Percentiles rank a stretch among this genome's conserved stretches.
phyloP scores from a whole-genome alignment of 257 asterid genomes.

The Hygrophila difformis region DNA sequence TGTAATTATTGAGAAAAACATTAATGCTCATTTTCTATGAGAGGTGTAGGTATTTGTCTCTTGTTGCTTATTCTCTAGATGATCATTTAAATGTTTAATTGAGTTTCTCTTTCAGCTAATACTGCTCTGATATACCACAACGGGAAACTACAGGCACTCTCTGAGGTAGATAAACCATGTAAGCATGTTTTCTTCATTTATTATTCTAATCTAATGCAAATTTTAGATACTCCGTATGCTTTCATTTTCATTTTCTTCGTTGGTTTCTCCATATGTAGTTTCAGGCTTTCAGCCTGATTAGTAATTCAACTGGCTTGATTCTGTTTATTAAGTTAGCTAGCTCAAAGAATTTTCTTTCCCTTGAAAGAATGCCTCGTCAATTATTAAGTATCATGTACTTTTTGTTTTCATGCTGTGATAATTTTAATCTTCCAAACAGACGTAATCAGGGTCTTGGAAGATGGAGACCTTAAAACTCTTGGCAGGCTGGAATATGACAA shows the following conservation, averaged over 20 bases:
- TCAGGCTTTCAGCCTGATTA: no score
- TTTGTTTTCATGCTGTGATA: background rate
- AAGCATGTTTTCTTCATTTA: constrained; percentile 23
- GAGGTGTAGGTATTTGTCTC: no score
- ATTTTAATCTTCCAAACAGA: constrained; percentile 33
- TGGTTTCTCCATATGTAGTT: no score
- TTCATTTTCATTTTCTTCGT: background rate
- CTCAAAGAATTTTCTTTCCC: background rate
- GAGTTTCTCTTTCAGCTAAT: constrained; percentile 48
- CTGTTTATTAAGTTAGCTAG: background rate
- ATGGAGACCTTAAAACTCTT: constrained; percentile 90
- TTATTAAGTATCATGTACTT: background rate
- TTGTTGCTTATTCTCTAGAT: no score
- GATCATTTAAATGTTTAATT: no score
- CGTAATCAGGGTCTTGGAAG: constrained; percentile 83
- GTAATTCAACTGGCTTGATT: constrained; percentile 3
- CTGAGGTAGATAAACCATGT: constrained; percentile 95
- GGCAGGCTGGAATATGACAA: constrained; percentile 95
- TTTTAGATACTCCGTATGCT: no score
- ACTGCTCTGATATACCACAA: constrained; percentile 87
- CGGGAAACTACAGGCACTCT: constrained; percentile 88
- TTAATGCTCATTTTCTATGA: no score
- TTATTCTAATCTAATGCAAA: no score
- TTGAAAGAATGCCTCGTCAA: background rate
- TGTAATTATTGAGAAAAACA: no score